These are phyloP conservation scores for Penicillium freii DNA, from an alignment of 2,329 filamentous ascomycete genomes.

Conservation along the genomic window DNA sequence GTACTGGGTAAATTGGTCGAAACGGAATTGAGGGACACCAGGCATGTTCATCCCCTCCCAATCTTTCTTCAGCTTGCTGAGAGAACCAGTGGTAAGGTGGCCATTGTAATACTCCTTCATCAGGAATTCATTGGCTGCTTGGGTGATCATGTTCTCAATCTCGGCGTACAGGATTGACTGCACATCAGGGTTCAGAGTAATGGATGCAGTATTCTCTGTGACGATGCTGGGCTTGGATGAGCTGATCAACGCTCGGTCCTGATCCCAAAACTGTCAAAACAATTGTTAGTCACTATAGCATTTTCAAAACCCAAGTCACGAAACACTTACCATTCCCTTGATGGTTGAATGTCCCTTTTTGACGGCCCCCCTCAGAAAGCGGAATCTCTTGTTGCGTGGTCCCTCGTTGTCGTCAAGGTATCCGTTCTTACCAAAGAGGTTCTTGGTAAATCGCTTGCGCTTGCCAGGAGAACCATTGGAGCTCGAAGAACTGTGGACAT, in stretches of 20 bases:
- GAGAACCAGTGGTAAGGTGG: conserved; percentile 40
- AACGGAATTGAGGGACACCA: conserved; percentile 52
- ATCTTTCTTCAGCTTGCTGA: conserved; percentile 38
- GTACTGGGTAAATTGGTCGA: conserved; percentile 52
- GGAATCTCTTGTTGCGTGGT: neutral
- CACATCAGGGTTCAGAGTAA: conserved; percentile 41
- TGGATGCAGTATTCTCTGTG: conserved; percentile 28
- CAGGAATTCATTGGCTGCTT: conserved; percentile 47
- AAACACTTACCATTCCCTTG: neutral
- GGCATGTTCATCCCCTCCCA: conserved; percentile 52
- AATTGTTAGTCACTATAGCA: neutral
- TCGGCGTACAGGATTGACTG: conserved; percentile 48
- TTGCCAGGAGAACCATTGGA: neutral
- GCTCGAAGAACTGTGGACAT: neutral
- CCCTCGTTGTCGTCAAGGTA: conserved; percentile 28
- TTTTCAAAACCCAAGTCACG: neutral
- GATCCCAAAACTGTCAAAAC: neutral
- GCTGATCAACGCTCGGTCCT: neutral
- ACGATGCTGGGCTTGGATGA: neutral
- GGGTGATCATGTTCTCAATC: conserved; percentile 47
- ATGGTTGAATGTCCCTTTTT: neutral
- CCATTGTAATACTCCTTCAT: conserved; percentile 42
- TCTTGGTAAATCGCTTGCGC: conserved; percentile 31
- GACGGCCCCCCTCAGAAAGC: neutral
- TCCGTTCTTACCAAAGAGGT: conserved; percentile 44